Conservation (phyloP, 192 early-diverging fungal species). For the Backusella psychrophila region DNA sequence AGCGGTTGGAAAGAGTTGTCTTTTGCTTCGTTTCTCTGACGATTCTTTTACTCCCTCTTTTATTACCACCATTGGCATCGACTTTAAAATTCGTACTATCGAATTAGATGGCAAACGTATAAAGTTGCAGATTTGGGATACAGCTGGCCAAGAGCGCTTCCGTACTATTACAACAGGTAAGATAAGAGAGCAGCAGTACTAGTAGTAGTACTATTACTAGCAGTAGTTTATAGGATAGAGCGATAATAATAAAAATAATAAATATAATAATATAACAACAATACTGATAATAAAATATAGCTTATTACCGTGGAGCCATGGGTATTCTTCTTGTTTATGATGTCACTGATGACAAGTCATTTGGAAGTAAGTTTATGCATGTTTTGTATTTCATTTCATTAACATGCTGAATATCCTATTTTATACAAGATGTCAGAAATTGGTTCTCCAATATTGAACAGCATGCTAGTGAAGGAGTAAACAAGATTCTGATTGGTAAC, state of each 20-base stretch:
- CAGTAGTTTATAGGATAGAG: not conserved
- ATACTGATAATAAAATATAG: constrained; percentile 33
- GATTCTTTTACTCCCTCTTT: constrained; percentile 99
- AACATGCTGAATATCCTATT: not conserved
- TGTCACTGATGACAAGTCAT: constrained; percentile 98
- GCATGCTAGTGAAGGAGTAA: constrained; percentile 97
- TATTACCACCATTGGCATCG: constrained; percentile 99
- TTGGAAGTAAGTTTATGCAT: constrained; percentile 74
- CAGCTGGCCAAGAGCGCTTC: constrained; percentile 98
- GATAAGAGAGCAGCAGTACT: not conserved
- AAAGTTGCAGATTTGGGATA: constrained; percentile 99
- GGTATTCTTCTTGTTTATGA: constrained; percentile 98
- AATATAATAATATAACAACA: not conserved
- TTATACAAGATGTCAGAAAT: constrained; percentile 86
- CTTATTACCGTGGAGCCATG: constrained; percentile 99
- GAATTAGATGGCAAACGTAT: constrained; percentile 99
- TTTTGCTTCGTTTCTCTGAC: constrained; percentile 96
- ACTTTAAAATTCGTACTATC: constrained; percentile 99
- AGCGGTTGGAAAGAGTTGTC: constrained; percentile 97
- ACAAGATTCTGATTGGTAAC: constrained; percentile 99
- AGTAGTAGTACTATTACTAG: not conserved
- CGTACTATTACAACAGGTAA: constrained; percentile 97
- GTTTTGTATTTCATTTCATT: not conserved
- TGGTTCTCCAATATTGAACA: constrained; percentile 99
- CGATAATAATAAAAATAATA: not conserved